These are phyloP conservation scores for Leptosphaerulina australis DNA, from an alignment of 2,329 filamentous ascomycete species.

Conservation along the genomic window DNA sequence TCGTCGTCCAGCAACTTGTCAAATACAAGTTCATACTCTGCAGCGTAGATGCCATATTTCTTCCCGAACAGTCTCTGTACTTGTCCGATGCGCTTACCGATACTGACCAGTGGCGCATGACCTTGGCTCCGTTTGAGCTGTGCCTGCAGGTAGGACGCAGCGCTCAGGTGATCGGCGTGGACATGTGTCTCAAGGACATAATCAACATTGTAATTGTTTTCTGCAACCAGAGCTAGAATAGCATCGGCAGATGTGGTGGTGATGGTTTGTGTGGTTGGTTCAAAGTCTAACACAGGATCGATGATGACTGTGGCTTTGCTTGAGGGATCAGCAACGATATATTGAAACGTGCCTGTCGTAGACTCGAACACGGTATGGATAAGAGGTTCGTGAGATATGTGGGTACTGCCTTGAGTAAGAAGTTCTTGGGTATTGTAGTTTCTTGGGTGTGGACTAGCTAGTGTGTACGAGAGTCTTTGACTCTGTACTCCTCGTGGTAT, in stretches of 20 bases:
- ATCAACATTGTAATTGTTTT: slow-evolving; percentile 57
- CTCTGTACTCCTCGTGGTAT: too few species aligned
- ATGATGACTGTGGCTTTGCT: slow-evolving; percentile 62
- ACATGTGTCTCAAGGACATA: slow-evolving; percentile 67
- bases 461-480: too few species aligned
- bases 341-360: slow-evolving; percentile 64
- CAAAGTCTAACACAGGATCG: slow-evolving; percentile 66
- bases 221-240: slow-evolving; percentile 54
- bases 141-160: slow-evolving; percentile 63
- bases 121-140: slow-evolving; percentile 44
- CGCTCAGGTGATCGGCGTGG: slow-evolving; percentile 66
- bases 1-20: slow-evolving; percentile 61
- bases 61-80: slow-evolving; percentile 60
- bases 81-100: slow-evolving; percentile 59
- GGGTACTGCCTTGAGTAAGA: not conserved
- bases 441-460: not conserved
- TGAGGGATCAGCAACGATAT: slow-evolving; percentile 61
- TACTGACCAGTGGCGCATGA: slow-evolving; percentile 55
- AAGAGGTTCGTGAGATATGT: slow-evolving; percentile 20
- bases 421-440: not conserved
- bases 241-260: slow-evolving; percentile 60
- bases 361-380: slow-evolving; percentile 45
- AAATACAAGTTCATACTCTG: slow-evolving; percentile 58
- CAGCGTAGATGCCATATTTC: slow-evolving; percentile 54
- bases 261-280: slow-evolving; percentile 53